Evolutionary conservation across 2,329 filamentous ascomycete species (phyloP).

Genomic region (Botryosphaeria dothidea): DNA sequence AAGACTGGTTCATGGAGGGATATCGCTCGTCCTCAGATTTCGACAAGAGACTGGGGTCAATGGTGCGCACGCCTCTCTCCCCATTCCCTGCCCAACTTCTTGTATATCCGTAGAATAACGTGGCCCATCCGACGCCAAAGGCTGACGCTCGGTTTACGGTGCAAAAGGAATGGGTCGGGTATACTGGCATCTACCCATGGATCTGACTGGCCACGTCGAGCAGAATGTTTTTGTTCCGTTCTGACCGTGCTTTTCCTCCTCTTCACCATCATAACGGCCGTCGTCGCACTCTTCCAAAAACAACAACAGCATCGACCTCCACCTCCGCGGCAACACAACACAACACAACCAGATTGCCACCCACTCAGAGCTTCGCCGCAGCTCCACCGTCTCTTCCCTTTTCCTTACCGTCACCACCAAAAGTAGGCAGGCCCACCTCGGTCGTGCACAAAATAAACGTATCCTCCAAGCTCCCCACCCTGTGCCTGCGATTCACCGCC

Average conservation of each 20-base stretch:
- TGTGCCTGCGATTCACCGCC: conserved; percentile 54
- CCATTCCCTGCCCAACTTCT: not conserved
- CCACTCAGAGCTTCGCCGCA: not conserved
- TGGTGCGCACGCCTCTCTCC: not conserved
- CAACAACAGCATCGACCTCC: not conserved
- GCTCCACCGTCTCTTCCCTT: not conserved
- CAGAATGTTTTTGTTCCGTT: conserved; percentile 12
- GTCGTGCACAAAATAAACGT: conserved; percentile 57
- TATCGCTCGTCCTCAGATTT: not conserved
- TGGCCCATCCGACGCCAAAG: not conserved
- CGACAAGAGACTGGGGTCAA: conserved; percentile 1
- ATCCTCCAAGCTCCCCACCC: conserved; percentile 54
- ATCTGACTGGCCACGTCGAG: not conserved
- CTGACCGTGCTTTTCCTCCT: not conserved
- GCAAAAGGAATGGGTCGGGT: conserved; percentile 8
- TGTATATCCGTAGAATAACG: not conserved
- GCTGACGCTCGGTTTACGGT: not conserved
- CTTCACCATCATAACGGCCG: not conserved
- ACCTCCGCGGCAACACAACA: not conserved
- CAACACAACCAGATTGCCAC: not conserved
- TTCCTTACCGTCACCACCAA: not conserved
- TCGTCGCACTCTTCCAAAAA: not conserved
- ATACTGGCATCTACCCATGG: conserved; percentile 14
- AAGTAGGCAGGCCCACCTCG: conserved; percentile 47
- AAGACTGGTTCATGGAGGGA: conserved; percentile 10